Evolutionary conservation across 2,329 filamentous ascomycete genomes (phyloP), one percentile per base, ranked within the genome.

Genomic region (Orbilia ellipsospora): DNA sequence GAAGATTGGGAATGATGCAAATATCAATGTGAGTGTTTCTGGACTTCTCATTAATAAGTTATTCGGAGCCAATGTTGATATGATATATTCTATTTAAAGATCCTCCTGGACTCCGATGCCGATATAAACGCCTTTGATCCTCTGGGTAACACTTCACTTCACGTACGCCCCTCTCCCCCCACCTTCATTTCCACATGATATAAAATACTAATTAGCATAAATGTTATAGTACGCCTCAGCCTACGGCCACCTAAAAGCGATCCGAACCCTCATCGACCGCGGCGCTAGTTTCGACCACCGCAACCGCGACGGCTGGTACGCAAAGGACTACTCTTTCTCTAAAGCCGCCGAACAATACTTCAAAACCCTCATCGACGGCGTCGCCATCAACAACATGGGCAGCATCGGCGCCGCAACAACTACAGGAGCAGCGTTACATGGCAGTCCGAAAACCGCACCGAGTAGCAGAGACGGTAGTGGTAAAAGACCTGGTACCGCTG

Each of bases 71-170:
- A 55, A 48, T 67, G 18, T 42, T 67, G 42, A 57, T 36, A 50
- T 7, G 23, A 56, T 36, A 44, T 50, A 2, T 23, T 23, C 18
- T 8, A 7, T 44, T 31, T 51, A 36, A 4, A 78, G 77, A 77
- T 78, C n/a, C 64, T 79, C 1, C 54, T 79, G n/a, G 77, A 78
- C 67, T 82, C 85, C 75, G 81, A 83, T 69, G 81, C 84, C 3
- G 83, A 86, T 80, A 83, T 85, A 5, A 77, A 79, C 66, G 77
- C 76, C 50, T 16, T 74, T 5, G 78, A 79, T 61, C 77, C 73
- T 15, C 62, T 77, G 4, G 78, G 78, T 13, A 79, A 78, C 63
- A 79, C 78, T 15, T 23, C 72, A 50, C 73, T 78, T n/a, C 78
- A 79, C 64, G 78, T 78, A 77, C 16, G 63, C 55, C 10, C 23